Evolutionary conservation across 768 basidiomycete genomes (phyloP).

Genomic region (Boletus insuetus): DNA sequence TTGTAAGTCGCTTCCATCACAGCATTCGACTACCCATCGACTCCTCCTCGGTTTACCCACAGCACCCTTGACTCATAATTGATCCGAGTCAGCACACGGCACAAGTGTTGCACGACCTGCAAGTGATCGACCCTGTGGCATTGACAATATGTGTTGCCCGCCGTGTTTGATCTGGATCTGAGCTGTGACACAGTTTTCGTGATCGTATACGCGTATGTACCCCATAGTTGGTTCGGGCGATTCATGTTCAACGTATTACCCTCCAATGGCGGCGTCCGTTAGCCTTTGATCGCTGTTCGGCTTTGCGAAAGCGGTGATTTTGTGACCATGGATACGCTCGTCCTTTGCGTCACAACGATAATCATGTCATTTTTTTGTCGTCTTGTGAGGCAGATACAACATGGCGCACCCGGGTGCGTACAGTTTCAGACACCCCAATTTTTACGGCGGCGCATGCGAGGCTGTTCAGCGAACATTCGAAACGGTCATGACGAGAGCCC

Average conservation of each 20-base stretch:
- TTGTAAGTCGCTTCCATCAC: slow-evolving; percentile 7
- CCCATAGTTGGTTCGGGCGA: not conserved
- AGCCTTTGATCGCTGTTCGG: not conserved
- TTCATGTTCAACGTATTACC: not conserved
- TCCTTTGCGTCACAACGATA: not conserved
- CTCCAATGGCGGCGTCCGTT: too few species aligned
- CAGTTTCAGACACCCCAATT: too few species aligned
- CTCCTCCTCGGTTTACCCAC: slow-evolving; percentile 16
- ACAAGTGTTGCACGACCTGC: not conserved
- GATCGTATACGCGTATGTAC: not conserved
- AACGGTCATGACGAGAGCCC: too few species aligned
- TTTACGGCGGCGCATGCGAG: too few species aligned
- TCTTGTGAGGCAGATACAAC: not conserved
- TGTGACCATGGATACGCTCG: slow-evolving; percentile 7
- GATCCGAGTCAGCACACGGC: not conserved
- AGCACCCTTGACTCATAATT: not conserved
- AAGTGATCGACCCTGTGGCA: not conserved
- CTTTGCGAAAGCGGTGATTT: not conserved
- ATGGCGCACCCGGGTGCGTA: not conserved
- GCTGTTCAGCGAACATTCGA: too few species aligned
- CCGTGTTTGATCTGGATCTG: not conserved
- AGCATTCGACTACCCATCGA: not conserved
- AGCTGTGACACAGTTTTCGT: not conserved
- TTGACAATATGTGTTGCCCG: not conserved
- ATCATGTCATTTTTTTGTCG: not conserved